Base-by-base conservation (phyloP, 2,329 filamentous ascomycete species). In the Dothiorella sarmentorum region DNA sequence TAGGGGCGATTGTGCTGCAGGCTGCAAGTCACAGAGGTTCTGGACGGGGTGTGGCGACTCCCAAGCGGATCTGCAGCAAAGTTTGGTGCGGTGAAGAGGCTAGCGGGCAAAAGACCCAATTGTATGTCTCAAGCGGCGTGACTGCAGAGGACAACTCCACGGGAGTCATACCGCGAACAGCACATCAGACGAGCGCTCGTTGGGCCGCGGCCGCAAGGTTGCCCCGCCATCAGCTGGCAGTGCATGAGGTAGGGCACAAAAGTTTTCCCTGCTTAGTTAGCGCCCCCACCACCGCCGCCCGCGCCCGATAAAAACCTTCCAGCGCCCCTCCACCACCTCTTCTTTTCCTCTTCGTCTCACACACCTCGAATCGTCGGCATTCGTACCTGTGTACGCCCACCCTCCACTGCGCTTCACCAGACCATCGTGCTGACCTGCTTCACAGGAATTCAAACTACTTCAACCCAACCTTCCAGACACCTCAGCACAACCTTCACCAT, bases 401-500 rank as follows among this genome's bases (percentile, higher is more conserved):
- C 52, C 43, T 20, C 11, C 55, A 10, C 47, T 29, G 17, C 47
- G 31, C 47, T 20, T 26, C 37, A 35, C 40, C 51, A 4, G 22
- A 18, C 15, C 33, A 24, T 59, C 56, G 40, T 31, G 33, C 59
- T 60, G 31, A 52, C 55, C n/a, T 20, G 4, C 11, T 20, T 11
- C 24, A 11, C 35, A 64, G 65, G 61, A 61, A 55, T 65, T 67
- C 61, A 68, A 70, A 60, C 57, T 60, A 69, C 68, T 68, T 70
- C 65, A 65, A 61, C 63, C 67, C 67, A 56, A 69, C 63, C 65
- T 67, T 68, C 65, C 66, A 68, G 49, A 53, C 22, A 29, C 35
- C 49, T 29, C 43, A 45, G 60, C 60, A 65, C 75, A 76, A n/a
- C 79, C 78, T 73, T 74, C 78, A 84, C 63, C 75, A 86, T 86